Evolutionary conservation across 2,329 filamentous ascomycete species (phyloP).

Genomic region (Colletotrichum melonis): DNA sequence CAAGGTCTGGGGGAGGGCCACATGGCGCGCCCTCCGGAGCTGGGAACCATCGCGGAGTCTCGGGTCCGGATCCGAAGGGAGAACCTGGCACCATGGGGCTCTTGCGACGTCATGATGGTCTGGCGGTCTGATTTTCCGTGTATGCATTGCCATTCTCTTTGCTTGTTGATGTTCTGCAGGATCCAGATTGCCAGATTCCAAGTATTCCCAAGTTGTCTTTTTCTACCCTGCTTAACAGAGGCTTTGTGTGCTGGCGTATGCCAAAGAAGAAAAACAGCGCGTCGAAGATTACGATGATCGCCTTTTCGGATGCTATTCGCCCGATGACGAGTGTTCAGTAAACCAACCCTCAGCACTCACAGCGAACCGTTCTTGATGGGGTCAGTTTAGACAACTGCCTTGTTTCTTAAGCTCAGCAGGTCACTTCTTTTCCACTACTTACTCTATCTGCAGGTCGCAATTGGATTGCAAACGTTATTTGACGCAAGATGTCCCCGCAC

Average conservation of each 20-base stretch:
- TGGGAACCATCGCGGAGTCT: slow-evolving; percentile 5
- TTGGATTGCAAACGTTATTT: background rate
- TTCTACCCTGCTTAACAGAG: background rate
- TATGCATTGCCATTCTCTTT: background rate
- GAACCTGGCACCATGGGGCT: background rate
- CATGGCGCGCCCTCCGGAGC: background rate
- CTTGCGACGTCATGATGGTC: slow-evolving; percentile 14
- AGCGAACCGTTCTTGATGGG: no score
- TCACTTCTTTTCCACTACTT: background rate
- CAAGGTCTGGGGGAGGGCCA: slow-evolving; percentile 1
- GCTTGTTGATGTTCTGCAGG: background rate
- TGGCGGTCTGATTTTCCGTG: slow-evolving; percentile 2
- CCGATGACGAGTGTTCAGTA: no score
- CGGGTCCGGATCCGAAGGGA: slow-evolving; percentile 19
- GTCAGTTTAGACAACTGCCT: background rate
- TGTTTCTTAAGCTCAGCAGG: background rate
- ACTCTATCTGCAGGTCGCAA: background rate
- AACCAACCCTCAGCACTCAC: no score
- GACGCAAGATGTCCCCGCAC: background rate
- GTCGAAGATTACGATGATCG: no score
- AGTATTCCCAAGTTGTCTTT: background rate
- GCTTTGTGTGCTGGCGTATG: no score
- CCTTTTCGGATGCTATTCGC: no score
- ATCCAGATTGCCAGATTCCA: background rate
- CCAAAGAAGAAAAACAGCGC: no score